Base-by-base conservation (phyloP, 1,284 basidiomycete species). In the Boletus sp. region DNA sequence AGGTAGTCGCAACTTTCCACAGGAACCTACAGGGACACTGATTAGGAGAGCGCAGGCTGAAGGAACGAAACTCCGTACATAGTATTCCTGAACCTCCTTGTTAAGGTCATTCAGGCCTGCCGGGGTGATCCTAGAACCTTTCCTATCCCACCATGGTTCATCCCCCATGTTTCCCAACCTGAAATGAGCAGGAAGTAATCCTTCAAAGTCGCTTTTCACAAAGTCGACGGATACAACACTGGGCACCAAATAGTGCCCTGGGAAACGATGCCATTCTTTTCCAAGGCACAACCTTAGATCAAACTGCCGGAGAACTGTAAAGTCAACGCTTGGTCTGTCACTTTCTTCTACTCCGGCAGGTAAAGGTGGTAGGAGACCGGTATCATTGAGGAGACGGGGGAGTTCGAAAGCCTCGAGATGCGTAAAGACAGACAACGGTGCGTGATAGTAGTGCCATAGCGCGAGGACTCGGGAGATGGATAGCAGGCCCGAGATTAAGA, bases 231-330 rank as follows among this genome's bases (percentile, higher is more conserved):
- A 78, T 48, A 97, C 73, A 14, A 82, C 87, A 46, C 87, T 79
- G 1, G 95, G 94, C 16, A 98, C 77, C 41, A 95, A 78, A 69
- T 90, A 98, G 64, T 89, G 87, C 1, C 89, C 81, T 0, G 94
- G 92, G 75, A 94, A 99, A 13, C 95, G 80, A 64, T 98, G 77
- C 96, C 96, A 99, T 69, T 99, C 95, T 63, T 94, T 91, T 27
- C 87, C 93, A 47, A 90, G 78, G 70, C 96, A 99, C 2, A 99
- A 65, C n/a, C 75, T 82, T 48, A 95, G 67, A 48, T 82, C 80
- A 56, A 94, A 80, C n/a, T 80, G 72, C 47, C 75, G 73, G 56
- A 96, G 72, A 1, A 81, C 81, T 1, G 81, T 68, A 32, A 90
- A 73, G 62, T 94, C 87, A 54, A 91, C 77, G 49, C 77, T 76